phyloP scores from a whole-genome alignment of 83 land plant species.

The Isoetes engelmannii region DNA sequence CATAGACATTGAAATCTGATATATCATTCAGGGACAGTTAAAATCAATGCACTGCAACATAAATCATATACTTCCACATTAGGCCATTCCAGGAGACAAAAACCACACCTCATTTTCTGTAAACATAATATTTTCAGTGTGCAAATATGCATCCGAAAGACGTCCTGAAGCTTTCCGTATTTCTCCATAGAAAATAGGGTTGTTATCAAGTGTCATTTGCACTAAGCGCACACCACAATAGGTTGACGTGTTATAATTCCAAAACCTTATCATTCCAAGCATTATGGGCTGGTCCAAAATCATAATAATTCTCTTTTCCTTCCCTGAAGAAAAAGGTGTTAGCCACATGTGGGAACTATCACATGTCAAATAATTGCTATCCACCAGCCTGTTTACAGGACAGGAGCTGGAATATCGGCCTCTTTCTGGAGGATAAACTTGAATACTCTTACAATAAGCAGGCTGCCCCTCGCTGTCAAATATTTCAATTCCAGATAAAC shows the following conservation, averaged over 20 bases:
- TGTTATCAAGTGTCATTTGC: neutral
- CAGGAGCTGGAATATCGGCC: constrained; percentile 1
- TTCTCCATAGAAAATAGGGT: constrained; percentile 7
- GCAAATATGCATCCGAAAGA: neutral
- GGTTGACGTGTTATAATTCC: constrained; percentile 3
- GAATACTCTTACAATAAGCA: neutral
- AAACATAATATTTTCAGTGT: neutral
- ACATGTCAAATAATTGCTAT: neutral
- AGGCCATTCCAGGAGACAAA: neutral
- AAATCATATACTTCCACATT: neutral
- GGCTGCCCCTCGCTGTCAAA: neutral
- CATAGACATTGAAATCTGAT: neutral
- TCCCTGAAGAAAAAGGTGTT: neutral
- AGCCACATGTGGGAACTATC: constrained; percentile 8
- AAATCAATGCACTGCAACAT: neutral
- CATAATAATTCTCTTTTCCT: neutral
- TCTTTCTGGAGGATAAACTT: neutral
- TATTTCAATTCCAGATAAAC: constrained; percentile 7
- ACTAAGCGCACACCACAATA: neutral
- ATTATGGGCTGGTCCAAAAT: neutral
- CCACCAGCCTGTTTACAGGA: constrained; percentile 6
- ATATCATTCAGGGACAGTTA: neutral
- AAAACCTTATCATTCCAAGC: constrained; percentile 1
- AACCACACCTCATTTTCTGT: constrained; percentile 4
- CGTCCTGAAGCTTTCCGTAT: neutral